Evolutionary conservation across 768 basidiomycete genomes (phyloP).

Genomic region (Leccinellum albellum): DNA sequence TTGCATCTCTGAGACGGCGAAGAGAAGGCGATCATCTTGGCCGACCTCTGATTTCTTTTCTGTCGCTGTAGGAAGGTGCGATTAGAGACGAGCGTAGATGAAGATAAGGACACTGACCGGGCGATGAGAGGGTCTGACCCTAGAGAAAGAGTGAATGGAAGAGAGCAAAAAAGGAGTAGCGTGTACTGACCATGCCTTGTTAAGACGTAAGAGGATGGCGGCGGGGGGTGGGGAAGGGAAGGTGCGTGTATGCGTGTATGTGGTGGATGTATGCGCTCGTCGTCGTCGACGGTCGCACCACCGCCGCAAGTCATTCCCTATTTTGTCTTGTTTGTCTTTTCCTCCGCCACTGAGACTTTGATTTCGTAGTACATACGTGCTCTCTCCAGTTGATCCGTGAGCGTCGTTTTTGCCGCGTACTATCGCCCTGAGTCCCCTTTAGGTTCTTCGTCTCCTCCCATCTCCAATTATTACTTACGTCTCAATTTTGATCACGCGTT

Average conservation of each 20-base stretch:
- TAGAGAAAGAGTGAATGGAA: slow-evolving; percentile 26
- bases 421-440: slow-evolving; percentile 11
- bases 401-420: slow-evolving; percentile 1
- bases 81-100: slow-evolving; percentile 7
- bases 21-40: slow-evolving; percentile 64
- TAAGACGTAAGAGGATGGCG: slow-evolving; percentile 25
- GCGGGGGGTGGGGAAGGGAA: background rate
- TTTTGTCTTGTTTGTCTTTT: slow-evolving; percentile 34
- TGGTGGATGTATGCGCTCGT: slow-evolving; percentile 10
- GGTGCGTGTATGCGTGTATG: slow-evolving; percentile 1
- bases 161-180: background rate
- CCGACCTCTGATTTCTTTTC: slow-evolving; percentile 77
- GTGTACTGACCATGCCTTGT: slow-evolving; percentile 26
- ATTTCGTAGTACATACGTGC: too few relatives aligned
- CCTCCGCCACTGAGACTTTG: slow-evolving; percentile 2
- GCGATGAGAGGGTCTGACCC: slow-evolving; percentile 86
- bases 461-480: slow-evolving; percentile 14
- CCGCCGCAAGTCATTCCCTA: slow-evolving; percentile 11
- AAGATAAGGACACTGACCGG: slow-evolving; percentile 46
- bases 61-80: slow-evolving; percentile 50
- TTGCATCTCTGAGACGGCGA: slow-evolving; percentile 93
- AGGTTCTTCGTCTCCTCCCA: background rate
- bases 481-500: slow-evolving; percentile 2
- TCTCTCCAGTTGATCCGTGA: background rate
- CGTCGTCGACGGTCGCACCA: slow-evolving; percentile 5